phyloP scores from a whole-genome alignment of 495 filamentous ascomycete genomes.

The Trichoderma reesei region DNA sequence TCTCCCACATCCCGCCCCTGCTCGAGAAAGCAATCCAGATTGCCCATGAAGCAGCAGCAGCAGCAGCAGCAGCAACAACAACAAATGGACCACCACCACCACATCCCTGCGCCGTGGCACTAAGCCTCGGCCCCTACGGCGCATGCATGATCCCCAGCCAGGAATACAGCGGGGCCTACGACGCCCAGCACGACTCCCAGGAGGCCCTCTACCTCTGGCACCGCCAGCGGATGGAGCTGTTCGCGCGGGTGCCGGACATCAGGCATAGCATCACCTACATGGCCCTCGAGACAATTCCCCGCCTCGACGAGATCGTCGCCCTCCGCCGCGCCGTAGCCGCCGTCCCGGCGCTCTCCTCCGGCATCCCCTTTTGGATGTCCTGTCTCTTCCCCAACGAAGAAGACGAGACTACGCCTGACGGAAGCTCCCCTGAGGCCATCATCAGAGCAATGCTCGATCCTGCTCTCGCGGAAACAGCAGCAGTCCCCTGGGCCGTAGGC shows the following conservation, averaged over 20 bases:
- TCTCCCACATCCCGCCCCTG: no score
- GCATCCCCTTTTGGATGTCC: constrained; percentile 45
- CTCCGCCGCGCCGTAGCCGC: constrained; percentile 33
- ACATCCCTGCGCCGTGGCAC: constrained; percentile 33
- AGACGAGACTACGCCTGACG: constrained; percentile 37
- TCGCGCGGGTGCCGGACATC: constrained; percentile 21
- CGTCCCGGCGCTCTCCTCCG: not conserved
- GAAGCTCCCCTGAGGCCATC: constrained; percentile 33
- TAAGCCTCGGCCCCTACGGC: constrained; percentile 56
- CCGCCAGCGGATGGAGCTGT: constrained; percentile 39
- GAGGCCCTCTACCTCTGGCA: constrained; percentile 46
- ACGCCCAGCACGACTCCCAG: no score
- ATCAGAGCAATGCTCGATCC: constrained; percentile 33
- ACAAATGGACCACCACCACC: no score
- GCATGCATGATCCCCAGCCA: constrained; percentile 52
- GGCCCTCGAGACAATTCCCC: constrained; percentile 55
- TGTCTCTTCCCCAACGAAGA: constrained; percentile 48
- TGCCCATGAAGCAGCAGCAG: constrained; percentile 25
- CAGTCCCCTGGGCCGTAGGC: constrained; percentile 49
- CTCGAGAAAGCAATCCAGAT: constrained; percentile 28
- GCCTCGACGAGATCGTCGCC: constrained; percentile 49
- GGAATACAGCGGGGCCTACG: constrained; percentile 51
- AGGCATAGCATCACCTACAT: constrained; percentile 38
- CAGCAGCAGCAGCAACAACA: constrained; percentile 15
- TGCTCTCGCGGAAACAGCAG: constrained; percentile 13